Percentiles rank a stretch among this genome's conserved stretches.
These are phyloP conservation scores for Aspergillus hortae DNA, from an alignment of 2,329 filamentous ascomycete species.

Conservation along the genomic window DNA sequence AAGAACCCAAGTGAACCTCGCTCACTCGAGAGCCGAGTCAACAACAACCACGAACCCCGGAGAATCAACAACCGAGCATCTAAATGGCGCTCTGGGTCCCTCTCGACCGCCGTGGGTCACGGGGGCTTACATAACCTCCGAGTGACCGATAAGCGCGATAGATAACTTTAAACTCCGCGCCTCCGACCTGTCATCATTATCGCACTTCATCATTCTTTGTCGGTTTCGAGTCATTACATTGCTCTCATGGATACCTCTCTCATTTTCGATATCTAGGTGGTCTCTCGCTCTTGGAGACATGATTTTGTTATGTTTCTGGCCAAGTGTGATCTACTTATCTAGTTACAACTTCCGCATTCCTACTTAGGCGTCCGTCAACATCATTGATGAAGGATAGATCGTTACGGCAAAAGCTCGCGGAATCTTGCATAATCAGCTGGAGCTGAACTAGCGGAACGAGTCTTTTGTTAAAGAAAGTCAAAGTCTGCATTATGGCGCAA, in stretches of 20 bases:
- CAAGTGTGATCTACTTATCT: no score
- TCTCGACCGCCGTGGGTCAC: neutral
- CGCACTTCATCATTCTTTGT: no score
- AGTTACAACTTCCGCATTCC: no score
- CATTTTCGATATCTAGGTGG: no score
- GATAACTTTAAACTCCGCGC: conserved; percentile 3
- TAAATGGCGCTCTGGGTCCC: neutral
- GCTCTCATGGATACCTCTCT: no score
- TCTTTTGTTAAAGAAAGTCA: neutral
- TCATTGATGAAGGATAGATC: no score
- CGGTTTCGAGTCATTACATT: no score
- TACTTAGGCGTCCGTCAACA: no score
- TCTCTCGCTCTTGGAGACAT: no score
- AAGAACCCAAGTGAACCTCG: neutral
- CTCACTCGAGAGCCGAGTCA: neutral
- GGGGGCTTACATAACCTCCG: neutral
- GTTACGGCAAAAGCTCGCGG: no score
- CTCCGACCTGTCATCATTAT: neutral
- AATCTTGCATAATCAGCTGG: neutral
- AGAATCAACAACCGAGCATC: neutral
- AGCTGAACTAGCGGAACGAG: no score
- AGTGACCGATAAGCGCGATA: conserved; percentile 16
- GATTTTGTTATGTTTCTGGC: no score
- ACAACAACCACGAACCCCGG: neutral
- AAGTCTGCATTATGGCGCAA: conserved; percentile 58